Evolutionary conservation across 257 asterid species (phyloP).

Genomic region (Scutellaria barbata): DNA sequence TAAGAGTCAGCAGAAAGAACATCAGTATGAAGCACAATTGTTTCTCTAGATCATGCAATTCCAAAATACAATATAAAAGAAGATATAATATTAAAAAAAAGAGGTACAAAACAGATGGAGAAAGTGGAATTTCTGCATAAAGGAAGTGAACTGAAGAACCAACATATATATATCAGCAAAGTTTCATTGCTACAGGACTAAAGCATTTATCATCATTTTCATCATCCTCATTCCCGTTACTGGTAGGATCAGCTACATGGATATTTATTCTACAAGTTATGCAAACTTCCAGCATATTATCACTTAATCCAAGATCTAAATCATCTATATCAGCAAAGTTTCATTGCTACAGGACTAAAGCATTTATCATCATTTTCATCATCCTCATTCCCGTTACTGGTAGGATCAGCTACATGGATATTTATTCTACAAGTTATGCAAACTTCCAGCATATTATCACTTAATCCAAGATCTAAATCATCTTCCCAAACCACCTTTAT

Average conservation of each 20-base stretch:
- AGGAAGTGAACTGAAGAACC: constrained; percentile 4
- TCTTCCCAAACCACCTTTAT: not conserved
- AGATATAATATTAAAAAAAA: constrained; percentile 3
- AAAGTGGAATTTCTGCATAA: not conserved
- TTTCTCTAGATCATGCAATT: constrained; percentile 25
- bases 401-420: too few relatives aligned
- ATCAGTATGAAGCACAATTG: not conserved
- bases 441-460: too few relatives aligned
- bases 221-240: not conserved
- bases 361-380: too few relatives aligned
- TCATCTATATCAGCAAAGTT: too few relatives aligned
- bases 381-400: too few relatives aligned
- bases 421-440: too few relatives aligned
- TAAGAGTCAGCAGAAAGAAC: constrained; percentile 22
- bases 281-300: not conserved
- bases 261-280: not conserved
- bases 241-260: not conserved
- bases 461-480: not conserved
- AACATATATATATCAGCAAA: constrained; percentile 15
- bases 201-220: not conserved
- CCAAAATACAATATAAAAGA: constrained; percentile 19
- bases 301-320: constrained; percentile 6
- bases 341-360: too few relatives aligned
- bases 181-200: not conserved
- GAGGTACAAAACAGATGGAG: constrained; percentile 9